Evolutionary conservation across 805 yeast genomes (phyloP), one percentile per base, ranked within the genome.

Genomic region (Nakazawaea holstii): DNA sequence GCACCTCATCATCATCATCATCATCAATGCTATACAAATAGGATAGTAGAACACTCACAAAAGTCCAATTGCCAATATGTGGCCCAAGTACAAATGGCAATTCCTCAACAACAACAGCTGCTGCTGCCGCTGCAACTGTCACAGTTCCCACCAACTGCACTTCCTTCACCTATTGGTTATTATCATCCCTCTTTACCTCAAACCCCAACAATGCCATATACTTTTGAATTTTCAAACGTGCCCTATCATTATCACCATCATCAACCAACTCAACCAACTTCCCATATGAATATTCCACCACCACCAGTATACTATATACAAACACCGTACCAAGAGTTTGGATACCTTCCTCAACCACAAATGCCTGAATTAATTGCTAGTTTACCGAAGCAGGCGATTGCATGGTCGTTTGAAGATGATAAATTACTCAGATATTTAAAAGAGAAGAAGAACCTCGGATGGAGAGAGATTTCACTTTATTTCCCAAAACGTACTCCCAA

Each of bases 341-440:
- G 39, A 24, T 36, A 17, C 47, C 47, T 43, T 15, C 36, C 35
- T 31, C 28, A 42, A 27, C 30, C 41, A 30, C 10, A 24, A 26
- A 29, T 48, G 14, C 9, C 48, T 15, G 33, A 35, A 44, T n/a
- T n/a, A 8, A 14, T 35, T 32, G 39, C 28, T 24, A 35, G 39
- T 9, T 15, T 46, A 14, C 45, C 52, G 38, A 55, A 66, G 46
- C 58, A 61, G 50, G 52, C 70, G 37, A 66, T 69, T 8, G 72
- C 92, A 0, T 87, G 95, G 95, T 84, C 87, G 42, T 83, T 88
- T 1, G 79, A 80, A 54, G 95, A 87, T 58, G 95, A 87, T 58
- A 66, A 79, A 46, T 59, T 86, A 27, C 66, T 87, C 44, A 74
- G 94, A 45, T 87, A 84, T 56, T 72, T 88, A 58, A 88, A 88